Percentiles rank a stretch among this genome's conserved stretches.
Evolutionary conservation across 2,329 filamentous ascomycete species (phyloP).

Genomic region (Verruconis gallopava): DNA sequence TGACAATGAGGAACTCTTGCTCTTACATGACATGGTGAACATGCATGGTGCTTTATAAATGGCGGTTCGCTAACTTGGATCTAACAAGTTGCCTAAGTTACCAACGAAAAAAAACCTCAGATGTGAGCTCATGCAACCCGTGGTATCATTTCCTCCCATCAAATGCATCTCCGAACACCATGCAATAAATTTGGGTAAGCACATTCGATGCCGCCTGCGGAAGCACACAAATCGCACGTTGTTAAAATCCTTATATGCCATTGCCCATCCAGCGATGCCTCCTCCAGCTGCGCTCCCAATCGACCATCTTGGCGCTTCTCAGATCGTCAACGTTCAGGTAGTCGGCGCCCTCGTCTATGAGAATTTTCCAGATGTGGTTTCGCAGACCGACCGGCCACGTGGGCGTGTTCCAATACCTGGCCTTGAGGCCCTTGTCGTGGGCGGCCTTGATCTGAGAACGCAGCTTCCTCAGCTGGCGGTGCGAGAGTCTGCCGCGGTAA

Average conservation of each 20-base stretch:
- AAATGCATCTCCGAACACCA: too few relatives aligned
- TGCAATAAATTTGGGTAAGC: too few relatives aligned
- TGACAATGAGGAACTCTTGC: slow-evolving; percentile 28
- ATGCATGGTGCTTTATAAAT: too few relatives aligned
- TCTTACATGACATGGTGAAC: too few relatives aligned
- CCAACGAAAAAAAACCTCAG: too few relatives aligned
- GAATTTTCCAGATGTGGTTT: slow-evolving; percentile 41
- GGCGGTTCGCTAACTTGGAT: too few relatives aligned
- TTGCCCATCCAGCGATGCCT: neutral
- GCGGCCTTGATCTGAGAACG: slow-evolving; percentile 40
- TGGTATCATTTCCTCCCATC: too few relatives aligned
- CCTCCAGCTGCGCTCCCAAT: slow-evolving; percentile 28
- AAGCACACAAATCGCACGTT: neutral
- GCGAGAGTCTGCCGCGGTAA: slow-evolving; percentile 35
- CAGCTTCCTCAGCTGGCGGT: slow-evolving; percentile 33
- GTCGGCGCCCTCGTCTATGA: slow-evolving; percentile 42
- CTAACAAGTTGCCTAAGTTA: too few relatives aligned
- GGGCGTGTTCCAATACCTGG: slow-evolving; percentile 44
- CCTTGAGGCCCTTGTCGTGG: slow-evolving; percentile 38
- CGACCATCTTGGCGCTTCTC: slow-evolving; percentile 31
- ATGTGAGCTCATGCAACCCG: too few relatives aligned
- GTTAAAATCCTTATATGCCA: too few relatives aligned
- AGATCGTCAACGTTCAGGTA: slow-evolving; percentile 47
- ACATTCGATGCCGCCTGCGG: neutral
- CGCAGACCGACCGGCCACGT: slow-evolving; percentile 41